A percentile compares a stretch with the other conserved stretches of the same genome.
phyloP scores from a whole-genome alignment of 2,329 filamentous ascomycete genomes.

The Neofusicoccum kwambonambiense region DNA sequence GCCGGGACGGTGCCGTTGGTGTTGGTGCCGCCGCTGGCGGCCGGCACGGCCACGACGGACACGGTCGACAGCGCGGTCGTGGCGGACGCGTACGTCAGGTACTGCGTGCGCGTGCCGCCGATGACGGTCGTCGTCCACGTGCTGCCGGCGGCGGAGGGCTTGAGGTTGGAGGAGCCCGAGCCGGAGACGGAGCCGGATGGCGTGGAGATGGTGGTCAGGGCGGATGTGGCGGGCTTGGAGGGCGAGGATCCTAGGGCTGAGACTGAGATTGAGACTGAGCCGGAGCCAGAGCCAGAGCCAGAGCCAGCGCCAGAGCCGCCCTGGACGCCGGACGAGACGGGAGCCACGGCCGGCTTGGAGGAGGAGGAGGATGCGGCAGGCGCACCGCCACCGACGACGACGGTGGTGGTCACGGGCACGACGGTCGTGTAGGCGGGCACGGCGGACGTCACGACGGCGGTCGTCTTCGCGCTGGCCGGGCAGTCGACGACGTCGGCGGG shows the following conservation, averaged over 20 bases:
- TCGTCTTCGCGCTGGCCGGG: constrained; percentile 22
- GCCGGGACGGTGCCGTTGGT: neutral
- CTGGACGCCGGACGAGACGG: neutral
- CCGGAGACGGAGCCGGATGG: too few species aligned
- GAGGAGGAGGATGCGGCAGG: neutral
- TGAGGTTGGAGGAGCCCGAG: neutral
- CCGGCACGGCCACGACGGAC: neutral
- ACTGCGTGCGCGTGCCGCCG: neutral
- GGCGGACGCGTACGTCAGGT: neutral
- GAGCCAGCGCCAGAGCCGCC: neutral
- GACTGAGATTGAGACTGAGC: neutral
- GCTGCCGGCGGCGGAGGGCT: neutral
- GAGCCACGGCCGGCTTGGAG: neutral
- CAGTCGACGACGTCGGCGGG: constrained; percentile 19
- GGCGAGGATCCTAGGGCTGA: too few species aligned
- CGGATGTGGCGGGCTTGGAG: too few species aligned
- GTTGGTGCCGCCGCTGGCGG: neutral
- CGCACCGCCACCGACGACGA: neutral
- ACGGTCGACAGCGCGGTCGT: neutral
- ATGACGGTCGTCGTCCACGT: neutral
- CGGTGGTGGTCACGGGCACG: neutral
- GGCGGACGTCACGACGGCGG: constrained; percentile 1
- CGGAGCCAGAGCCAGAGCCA: neutral
- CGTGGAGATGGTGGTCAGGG: too few species aligned
- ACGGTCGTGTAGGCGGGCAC: neutral